These are phyloP conservation scores for Aspergillus piperis DNA, from an alignment of 2,329 filamentous ascomycete genomes.

Conservation along the genomic window DNA sequence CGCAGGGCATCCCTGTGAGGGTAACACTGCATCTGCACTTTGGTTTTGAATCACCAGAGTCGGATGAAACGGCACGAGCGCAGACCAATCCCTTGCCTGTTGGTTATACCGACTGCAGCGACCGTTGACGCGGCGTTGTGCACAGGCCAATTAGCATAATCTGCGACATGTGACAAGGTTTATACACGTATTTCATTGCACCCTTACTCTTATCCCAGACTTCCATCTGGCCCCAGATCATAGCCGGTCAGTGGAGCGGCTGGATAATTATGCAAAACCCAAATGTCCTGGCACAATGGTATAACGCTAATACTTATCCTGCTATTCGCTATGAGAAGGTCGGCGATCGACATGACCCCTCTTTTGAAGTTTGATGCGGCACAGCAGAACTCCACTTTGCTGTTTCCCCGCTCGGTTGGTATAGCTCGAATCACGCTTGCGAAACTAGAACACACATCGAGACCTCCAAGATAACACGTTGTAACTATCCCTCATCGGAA, in stretches of 20 bases:
- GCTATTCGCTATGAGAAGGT: neutral
- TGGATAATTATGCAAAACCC: no score
- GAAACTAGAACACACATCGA: neutral
- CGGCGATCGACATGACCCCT: neutral
- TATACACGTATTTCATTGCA: neutral
- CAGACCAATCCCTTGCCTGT: neutral
- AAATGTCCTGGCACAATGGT: no score
- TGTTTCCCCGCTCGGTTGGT: neutral
- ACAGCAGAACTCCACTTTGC: neutral
- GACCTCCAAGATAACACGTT: neutral
- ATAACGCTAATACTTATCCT: neutral
- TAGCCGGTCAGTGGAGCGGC: no score
- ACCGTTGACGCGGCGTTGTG: neutral
- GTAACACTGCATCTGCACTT: neutral
- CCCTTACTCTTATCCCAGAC: neutral
- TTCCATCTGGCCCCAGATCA: no score
- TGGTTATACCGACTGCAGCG: neutral
- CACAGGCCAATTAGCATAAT: neutral
- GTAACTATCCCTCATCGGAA: neutral
- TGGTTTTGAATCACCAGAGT: neutral
- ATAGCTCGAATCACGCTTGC: neutral
- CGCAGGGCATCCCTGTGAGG: neutral
- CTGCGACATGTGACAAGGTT: neutral
- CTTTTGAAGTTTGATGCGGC: neutral
- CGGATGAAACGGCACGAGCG: neutral